These are phyloP conservation scores for Triticum aestivum DNA, from an alignment of 176 grass and related monocot genomes.

Conservation along the genomic window DNA sequence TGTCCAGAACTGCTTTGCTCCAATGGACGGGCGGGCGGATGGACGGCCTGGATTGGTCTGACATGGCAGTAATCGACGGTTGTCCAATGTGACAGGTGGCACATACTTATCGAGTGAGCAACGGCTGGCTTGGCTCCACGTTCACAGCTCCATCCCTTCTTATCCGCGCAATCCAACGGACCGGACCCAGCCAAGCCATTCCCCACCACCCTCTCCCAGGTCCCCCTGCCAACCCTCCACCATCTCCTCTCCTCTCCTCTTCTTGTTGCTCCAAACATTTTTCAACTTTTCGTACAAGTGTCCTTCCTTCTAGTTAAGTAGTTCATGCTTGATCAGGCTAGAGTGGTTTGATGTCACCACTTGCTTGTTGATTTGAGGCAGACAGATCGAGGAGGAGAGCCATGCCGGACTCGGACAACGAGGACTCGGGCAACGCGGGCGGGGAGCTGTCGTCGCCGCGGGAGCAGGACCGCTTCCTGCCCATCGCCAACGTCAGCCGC, in stretches of 20 bases:
- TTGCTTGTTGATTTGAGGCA: conserved; percentile 26
- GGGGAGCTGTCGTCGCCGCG: conserved; percentile 54
- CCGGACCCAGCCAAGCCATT: background rate
- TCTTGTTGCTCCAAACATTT: background rate
- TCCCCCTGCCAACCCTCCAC: background rate
- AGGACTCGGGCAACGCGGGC: conserved; percentile 54
- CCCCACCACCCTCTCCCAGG: background rate
- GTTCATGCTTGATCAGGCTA: background rate
- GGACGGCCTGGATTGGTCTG: conserved; percentile 24
- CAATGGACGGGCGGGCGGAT: too few species aligned
- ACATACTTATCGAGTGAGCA: conserved; percentile 52
- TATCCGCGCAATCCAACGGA: conserved; percentile 73
- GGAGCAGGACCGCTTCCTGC: conserved; percentile 95
- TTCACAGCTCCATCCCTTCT: conserved; percentile 44
- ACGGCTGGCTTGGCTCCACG: conserved; percentile 35
- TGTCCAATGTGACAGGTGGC: conserved; percentile 6
- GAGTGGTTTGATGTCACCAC: too few species aligned
- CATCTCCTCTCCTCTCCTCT: background rate
- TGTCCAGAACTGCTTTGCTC: too few species aligned
- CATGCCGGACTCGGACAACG: conserved; percentile 94
- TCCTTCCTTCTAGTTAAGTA: background rate
- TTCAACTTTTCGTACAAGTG: background rate
- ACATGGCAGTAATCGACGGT: conserved; percentile 34
- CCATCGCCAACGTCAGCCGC: conserved; percentile 95
- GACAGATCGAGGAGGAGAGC: background rate